phyloP scores from a whole-genome alignment of 176 grass and related monocot species.

The Coix lacrymajobi region DNA sequence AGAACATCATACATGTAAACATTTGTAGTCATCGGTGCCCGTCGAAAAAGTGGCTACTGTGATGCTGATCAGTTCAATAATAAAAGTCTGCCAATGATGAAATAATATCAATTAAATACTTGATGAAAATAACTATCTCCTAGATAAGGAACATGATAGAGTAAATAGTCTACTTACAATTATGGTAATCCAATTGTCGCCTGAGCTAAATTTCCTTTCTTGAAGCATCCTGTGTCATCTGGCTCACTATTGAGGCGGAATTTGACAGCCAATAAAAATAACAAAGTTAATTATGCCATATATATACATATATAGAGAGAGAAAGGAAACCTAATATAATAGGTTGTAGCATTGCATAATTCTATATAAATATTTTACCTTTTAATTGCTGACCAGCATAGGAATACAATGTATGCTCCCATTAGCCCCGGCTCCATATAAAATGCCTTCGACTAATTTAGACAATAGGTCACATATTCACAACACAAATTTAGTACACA shows the following conservation, averaged over 20 bases:
- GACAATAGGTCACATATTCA: not conserved
- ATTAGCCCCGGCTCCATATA: not conserved
- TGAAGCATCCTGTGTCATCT: not conserved
- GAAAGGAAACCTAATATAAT: not conserved
- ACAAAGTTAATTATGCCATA: not conserved
- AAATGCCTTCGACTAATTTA: not conserved
- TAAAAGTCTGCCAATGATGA: not conserved
- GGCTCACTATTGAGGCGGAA: not conserved
- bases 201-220: not conserved
- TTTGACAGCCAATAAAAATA: not conserved
- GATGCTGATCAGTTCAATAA: not conserved
- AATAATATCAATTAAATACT: not conserved
- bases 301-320: not conserved
- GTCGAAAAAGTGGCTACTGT: not conserved
- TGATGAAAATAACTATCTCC: not conserved
- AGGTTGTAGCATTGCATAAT: not conserved
- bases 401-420: not conserved
- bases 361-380: not conserved
- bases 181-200: not conserved
- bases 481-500: not conserved
- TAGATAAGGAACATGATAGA: not conserved
- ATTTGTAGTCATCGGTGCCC: not conserved
- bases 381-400: not conserved
- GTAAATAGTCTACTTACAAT: not conserved
- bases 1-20: not conserved